Evolutionary conservation across 2,329 filamentous ascomycete genomes (phyloP), one percentile per base, ranked within the genome.

Genomic region (Berkeleyomyces rouxiae): DNA sequence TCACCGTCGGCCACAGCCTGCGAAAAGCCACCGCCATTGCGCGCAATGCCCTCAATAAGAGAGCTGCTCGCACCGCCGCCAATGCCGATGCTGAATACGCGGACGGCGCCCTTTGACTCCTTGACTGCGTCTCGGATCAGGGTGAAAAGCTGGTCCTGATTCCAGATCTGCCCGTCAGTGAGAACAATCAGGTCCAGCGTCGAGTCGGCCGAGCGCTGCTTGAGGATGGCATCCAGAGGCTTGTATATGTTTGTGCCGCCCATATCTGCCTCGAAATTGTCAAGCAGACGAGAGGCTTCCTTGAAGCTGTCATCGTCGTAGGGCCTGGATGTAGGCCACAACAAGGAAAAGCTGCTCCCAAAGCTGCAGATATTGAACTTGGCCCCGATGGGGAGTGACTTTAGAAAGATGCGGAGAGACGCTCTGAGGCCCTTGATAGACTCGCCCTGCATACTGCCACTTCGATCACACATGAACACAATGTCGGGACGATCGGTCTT

Each of bases 341-440:
- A 70, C 60, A 80, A 79, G 1, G 67, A 65, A 64, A 76, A 72
- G 0, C 5, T 44, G 0, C 70, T 74, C 10, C 85, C 85, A 61
- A 88, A 88, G 3, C 82, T 85, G 69, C 82, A 85, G 61, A 88
- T 84, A 68, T 88, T 87, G 76, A 88, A 88, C 68, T 81, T 81
- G 65, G 80, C 75, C 4, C 83, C 82, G 1, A 83, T 67, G 0
- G 83, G 83, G 1, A 88, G 73, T 0, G 82, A 86, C 69, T 84
- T 85, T 63, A 87, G 72, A 67, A 87, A 87, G 31, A 87, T 74
- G 4, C 79, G 76, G 31, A 87, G 73, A 0, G 83, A 83, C 1
- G 77, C 72, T 33, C 77, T 72, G 2, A 85, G 74, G 40, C 82
- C 77, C 0, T 67, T 66, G 1, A 86, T 85, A 46, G 78, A 80